phyloP scores from a whole-genome alignment of 768 basidiomycete genomes.

The Suillus tomentosus region DNA sequence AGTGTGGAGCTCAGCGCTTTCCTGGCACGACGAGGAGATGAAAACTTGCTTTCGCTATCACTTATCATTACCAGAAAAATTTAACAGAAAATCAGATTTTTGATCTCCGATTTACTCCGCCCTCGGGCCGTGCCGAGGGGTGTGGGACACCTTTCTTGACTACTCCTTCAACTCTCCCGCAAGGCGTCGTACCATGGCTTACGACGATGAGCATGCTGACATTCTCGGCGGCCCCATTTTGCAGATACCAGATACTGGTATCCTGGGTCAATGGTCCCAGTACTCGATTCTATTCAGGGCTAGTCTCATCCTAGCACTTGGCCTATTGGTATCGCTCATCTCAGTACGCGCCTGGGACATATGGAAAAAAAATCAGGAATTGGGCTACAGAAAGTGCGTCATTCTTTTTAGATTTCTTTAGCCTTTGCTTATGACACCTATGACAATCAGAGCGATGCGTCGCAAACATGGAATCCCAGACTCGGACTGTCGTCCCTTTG shows the following conservation, averaged over 20 bases:
- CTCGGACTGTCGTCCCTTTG: conserved; percentile 79
- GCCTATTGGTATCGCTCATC: conserved; percentile 37
- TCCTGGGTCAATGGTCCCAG: conserved; percentile 35
- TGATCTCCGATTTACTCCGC: conserved; percentile 17
- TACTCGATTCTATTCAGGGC: conserved; percentile 40
- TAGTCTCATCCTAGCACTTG: conserved; percentile 37
- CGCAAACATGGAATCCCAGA: conserved; percentile 84
- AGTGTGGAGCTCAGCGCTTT: background rate
- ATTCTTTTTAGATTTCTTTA: conserved; percentile 7
- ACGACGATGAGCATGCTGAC: conserved; percentile 64
- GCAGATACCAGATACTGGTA: conserved; percentile 34
- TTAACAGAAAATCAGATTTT: conserved; percentile 16
- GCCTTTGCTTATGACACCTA: conserved; percentile 17
- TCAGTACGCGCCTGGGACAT: conserved; percentile 44
- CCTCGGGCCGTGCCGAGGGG: conserved; percentile 21
- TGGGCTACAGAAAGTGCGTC: conserved; percentile 64
- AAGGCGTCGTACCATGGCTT: conserved; percentile 44
- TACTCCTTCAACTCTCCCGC: conserved; percentile 23
- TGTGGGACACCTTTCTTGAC: conserved; percentile 21
- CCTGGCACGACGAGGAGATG: background rate
- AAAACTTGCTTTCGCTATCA: background rate
- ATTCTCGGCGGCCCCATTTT: conserved; percentile 64
- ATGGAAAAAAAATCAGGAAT: conserved; percentile 61
- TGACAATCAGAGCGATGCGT: conserved; percentile 58
- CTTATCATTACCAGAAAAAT: background rate